Conservation (phyloP, 2,329 filamentous ascomycete species). For the Venturia aucupariae region DNA sequence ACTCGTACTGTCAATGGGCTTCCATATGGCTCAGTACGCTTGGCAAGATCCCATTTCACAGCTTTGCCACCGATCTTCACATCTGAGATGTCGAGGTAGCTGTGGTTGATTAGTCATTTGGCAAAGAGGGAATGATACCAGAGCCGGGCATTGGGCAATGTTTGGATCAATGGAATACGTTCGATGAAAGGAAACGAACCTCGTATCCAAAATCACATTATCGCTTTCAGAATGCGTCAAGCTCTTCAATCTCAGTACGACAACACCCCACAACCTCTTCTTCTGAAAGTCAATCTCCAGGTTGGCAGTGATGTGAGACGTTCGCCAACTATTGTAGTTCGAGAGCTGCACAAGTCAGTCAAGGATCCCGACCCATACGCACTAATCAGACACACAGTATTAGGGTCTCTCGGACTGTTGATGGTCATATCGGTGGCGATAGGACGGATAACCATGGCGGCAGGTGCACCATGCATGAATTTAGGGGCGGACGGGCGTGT, state of each 20-base stretch:
- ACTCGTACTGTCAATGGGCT: slow-evolving; percentile 56
- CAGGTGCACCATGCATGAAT: neutral
- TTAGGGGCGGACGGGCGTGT: slow-evolving; percentile 15
- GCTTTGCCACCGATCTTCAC: slow-evolving; percentile 60
- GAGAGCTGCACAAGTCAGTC: neutral
- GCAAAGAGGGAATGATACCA: neutral
- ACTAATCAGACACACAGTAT: slow-evolving; percentile 57
- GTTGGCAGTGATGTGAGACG: slow-evolving; percentile 71
- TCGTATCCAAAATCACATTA: slow-evolving; percentile 83
- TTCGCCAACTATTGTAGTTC: slow-evolving; percentile 84
- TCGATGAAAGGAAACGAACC: slow-evolving; percentile 21
- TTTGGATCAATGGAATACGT: too few relatives aligned
- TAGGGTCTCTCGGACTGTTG: slow-evolving; percentile 61
- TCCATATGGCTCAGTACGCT: slow-evolving; percentile 64
- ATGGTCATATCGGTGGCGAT: slow-evolving; percentile 21
- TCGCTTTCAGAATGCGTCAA: slow-evolving; percentile 62
- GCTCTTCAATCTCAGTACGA: slow-evolving; percentile 67
- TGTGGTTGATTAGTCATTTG: slow-evolving; percentile 17
- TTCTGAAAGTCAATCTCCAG: slow-evolving; percentile 77
- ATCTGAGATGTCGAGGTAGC: slow-evolving; percentile 62
- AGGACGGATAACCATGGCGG: slow-evolving; percentile 2
- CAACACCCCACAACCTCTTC: slow-evolving; percentile 67
- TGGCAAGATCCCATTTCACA: slow-evolving; percentile 60
- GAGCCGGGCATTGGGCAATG: neutral
- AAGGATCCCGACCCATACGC: too few relatives aligned